Base-by-base conservation (phyloP, 306 rosid species). In the Astragalus glycyphyllos region DNA sequence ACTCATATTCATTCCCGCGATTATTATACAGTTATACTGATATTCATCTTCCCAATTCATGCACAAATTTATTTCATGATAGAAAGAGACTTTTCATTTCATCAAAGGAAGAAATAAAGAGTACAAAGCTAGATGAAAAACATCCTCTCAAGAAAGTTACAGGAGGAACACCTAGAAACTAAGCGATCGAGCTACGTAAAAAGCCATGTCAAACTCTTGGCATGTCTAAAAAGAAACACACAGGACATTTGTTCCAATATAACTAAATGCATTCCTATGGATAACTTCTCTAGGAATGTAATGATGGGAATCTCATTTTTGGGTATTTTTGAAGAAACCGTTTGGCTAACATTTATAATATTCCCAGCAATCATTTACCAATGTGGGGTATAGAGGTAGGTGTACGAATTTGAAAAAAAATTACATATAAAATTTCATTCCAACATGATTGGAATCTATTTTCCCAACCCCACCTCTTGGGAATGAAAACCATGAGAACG, bases 11-110 rank as follows among this genome's bases (percentile, higher is more conserved):
- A 54, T n/a, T 38, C 60, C 16, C 10, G 16, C 10, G 11, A 20
- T 4, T 58, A 34, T 46, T 44, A 23, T 35, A 35, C 38, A 16
- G n/a, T 46, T 44, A 23, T 35, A 35, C 38, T 34, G n/a, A 11
- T 16, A 32, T 31, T 72, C 16, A 37, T 16, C 16, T 71, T 71
- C 58, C n/a, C 34, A 8, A 59, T 15, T 47, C 57, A 55, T 4
- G 38, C 47, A 14, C 13, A 51, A 8, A 51, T 51, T 51, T 16
- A 15, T 14, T 14, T 49, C 15, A 16, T 17, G 6, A 17, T 51
- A 17, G 32, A 20, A 51, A 16, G 58, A 51, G 3, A 26, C 4
- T 26, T 26, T 26, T 26, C 32, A 51, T 51, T 51, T 51, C 31
- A 8, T 8, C 10, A 17, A 51, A 49, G n/a, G 32, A 51, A 51